phyloP scores from a whole-genome alignment of 495 filamentous ascomycete species.

The Monascus purpureus region DNA sequence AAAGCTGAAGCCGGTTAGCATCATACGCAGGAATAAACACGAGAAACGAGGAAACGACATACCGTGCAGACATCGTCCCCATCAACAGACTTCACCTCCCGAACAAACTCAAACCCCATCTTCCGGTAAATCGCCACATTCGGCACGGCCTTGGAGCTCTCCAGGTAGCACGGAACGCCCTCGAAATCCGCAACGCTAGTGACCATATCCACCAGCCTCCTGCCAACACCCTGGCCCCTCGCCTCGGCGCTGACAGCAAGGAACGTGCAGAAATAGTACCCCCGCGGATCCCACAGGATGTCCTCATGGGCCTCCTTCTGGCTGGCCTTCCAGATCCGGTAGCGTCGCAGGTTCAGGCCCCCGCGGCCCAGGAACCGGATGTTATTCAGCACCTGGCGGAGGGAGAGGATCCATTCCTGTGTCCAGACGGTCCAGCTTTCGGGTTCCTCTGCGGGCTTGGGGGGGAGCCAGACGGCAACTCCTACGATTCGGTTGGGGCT shows the following conservation, averaged over 20 bases:
- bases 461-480: conserved; percentile 50
- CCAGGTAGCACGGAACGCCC: conserved; percentile 47
- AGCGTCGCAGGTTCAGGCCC: conserved; percentile 46
- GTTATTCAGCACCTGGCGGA: conserved; percentile 47
- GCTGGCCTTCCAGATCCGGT: conserved; percentile 39
- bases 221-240: conserved; percentile 47
- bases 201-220: conserved; percentile 42
- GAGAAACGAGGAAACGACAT: conserved; percentile 5
- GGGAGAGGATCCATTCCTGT: conserved; percentile 44
- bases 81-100: conserved; percentile 49
- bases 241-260: conserved; percentile 46
- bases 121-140: conserved; percentile 53
- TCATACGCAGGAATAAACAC: background rate
- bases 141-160: conserved; percentile 46
- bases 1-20: background rate
- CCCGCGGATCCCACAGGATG: conserved; percentile 26
- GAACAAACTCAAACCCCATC: conserved; percentile 47
- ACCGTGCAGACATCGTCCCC: conserved; percentile 32
- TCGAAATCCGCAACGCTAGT: conserved; percentile 44
- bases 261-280: conserved; percentile 61
- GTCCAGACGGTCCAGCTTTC: conserved; percentile 41
- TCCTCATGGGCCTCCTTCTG: conserved; percentile 24
- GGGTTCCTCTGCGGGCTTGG: conserved; percentile 20
- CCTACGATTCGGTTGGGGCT: conserved; percentile 42
- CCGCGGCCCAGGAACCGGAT: conserved; percentile 46